Conservation (phyloP, 2,329 filamentous ascomycete genomes). For the Botryotinia calthae region DNA sequence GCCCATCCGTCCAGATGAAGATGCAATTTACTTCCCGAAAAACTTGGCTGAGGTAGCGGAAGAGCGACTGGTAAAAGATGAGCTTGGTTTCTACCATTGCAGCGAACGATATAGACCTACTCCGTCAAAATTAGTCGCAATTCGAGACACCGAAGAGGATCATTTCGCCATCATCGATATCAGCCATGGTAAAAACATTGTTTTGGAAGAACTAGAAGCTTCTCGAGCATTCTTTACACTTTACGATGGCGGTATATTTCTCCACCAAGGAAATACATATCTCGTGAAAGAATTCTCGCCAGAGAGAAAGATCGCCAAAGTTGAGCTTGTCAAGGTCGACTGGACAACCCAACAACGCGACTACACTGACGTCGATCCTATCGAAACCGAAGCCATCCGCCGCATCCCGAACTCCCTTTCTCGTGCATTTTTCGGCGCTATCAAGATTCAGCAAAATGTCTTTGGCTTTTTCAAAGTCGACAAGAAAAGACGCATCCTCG, state of each 20-base stretch:
- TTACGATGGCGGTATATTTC: slow-evolving; percentile 94
- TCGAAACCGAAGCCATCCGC: slow-evolving; percentile 86
- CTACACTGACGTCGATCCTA: slow-evolving; percentile 88
- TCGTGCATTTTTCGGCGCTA: slow-evolving; percentile 79
- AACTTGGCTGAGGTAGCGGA: slow-evolving; percentile 68
- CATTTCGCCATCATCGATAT: slow-evolving; percentile 92
- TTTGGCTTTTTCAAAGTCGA: slow-evolving; percentile 99
- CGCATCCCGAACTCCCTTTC: slow-evolving; percentile 61
- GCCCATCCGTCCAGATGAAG: slow-evolving; percentile 77
- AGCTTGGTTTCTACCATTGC: slow-evolving; percentile 82
- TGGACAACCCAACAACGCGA: slow-evolving; percentile 94
- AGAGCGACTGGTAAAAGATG: slow-evolving; percentile 71
- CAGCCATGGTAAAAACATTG: slow-evolving; percentile 75
- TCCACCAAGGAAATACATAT: slow-evolving; percentile 93
- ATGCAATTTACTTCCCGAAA: slow-evolving; percentile 74
- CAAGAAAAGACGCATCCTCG: slow-evolving; percentile 76
- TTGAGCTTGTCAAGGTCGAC: slow-evolving; percentile 85
- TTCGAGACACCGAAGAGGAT: slow-evolving; percentile 85
- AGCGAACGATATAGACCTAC: slow-evolving; percentile 83
- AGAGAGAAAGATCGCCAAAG: slow-evolving; percentile 77
- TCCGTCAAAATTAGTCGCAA: slow-evolving; percentile 79
- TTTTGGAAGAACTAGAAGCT: slow-evolving; percentile 94
- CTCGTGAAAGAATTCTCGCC: slow-evolving; percentile 85
- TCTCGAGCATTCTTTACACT: slow-evolving; percentile 93
- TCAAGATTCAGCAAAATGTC: slow-evolving; percentile 83